Evolutionary conservation across 495 filamentous ascomycete genomes (phyloP), one percentile per base, ranked within the genome.

Genomic region (Daldinia bambusicola): DNA sequence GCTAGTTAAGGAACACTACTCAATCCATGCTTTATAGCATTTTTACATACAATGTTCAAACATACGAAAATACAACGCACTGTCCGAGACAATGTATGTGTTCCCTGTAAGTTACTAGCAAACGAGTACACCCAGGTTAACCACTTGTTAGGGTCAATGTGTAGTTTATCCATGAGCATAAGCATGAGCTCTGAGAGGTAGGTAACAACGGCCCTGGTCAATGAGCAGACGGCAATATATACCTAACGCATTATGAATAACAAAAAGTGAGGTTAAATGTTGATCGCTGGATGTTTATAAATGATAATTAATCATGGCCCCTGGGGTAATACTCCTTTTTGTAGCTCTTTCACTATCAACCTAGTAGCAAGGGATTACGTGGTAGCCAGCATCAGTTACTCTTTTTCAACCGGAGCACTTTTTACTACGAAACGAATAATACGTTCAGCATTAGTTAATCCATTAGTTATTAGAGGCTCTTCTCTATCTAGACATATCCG

Each of bases 1-100:
- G 18, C 30, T 6, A 43, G 2, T 36, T 51, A 50, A 20, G 41
- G 43, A 61, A 61, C 40, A 36, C 43, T 16, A 51, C 58, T 61
- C 58, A 16, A 12, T 61, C 16, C 9, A 16, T 34, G 40, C 38
- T 41, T 41, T 45, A 59, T 59, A 7, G 7, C n/a, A 43, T n/a
- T 22, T 31, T 30, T 12, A n/a, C 26, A 14, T 31, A 31, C 50
- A 52, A 52, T 4, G 4, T 26, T 31, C 26, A 14, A 16, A 16
- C 22, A 14, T 53, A 32, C 22, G 50, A 53, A 32, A 30, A 30
- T 30, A 14, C 50, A 32, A 32, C 1, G 50, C 50, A 26, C 30
- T 16, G 6, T 53, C 22, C 16, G 31, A 53, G 50, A 22, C 30
- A 48, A 48, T 0, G 43, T 22, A 48, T 22, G 43, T 31, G 30